These are phyloP conservation scores for Globisporangium solare DNA, from an alignment of 352 stramenopile species.

Conservation along the genomic window DNA sequence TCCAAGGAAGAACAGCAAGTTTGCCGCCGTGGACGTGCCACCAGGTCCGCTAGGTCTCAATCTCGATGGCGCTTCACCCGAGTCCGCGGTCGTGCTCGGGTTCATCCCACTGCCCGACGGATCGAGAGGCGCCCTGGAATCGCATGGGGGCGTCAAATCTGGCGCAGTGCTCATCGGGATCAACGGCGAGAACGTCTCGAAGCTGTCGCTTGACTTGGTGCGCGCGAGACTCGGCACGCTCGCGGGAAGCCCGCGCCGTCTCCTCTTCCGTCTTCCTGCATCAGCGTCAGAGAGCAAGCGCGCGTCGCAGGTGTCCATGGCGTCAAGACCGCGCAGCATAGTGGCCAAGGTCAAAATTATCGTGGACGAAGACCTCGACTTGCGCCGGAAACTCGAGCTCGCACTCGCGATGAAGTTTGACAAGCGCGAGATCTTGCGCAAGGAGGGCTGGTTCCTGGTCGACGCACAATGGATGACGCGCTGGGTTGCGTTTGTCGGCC, in stretches of 20 bases:
- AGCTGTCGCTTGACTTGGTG: slow-evolving; percentile 29
- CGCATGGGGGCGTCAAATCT: slow-evolving; percentile 39
- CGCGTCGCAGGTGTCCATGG: not conserved
- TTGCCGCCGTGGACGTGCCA: slow-evolving; percentile 36
- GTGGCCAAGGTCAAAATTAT: slow-evolving; percentile 6
- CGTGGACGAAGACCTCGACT: slow-evolving; percentile 34
- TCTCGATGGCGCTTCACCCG: slow-evolving; percentile 39
- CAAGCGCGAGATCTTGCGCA: slow-evolving; percentile 37
- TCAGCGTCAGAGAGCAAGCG: slow-evolving; percentile 6
- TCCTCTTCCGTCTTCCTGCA: slow-evolving; percentile 46
- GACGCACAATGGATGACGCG: slow-evolving; percentile 58
- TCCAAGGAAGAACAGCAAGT: not conserved
- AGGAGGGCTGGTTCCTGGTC: slow-evolving; percentile 75
- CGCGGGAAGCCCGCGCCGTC: slow-evolving; percentile 25
- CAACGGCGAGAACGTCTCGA: slow-evolving; percentile 62
- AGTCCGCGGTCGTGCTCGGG: slow-evolving; percentile 56
- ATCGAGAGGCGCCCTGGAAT: slow-evolving; percentile 43
- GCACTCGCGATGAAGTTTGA: slow-evolving; percentile 62
- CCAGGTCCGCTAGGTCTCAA: slow-evolving; percentile 64
- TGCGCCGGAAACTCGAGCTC: slow-evolving; percentile 65
- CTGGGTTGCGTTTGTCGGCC: slow-evolving; percentile 56
- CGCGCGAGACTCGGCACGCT: slow-evolving; percentile 38
- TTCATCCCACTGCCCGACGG: slow-evolving; percentile 61
- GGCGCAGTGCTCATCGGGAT: slow-evolving; percentile 61
- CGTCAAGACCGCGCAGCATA: not conserved